Conservation (phyloP, 2,329 filamentous ascomycete genomes). For the Aspergillus neotritici region DNA sequence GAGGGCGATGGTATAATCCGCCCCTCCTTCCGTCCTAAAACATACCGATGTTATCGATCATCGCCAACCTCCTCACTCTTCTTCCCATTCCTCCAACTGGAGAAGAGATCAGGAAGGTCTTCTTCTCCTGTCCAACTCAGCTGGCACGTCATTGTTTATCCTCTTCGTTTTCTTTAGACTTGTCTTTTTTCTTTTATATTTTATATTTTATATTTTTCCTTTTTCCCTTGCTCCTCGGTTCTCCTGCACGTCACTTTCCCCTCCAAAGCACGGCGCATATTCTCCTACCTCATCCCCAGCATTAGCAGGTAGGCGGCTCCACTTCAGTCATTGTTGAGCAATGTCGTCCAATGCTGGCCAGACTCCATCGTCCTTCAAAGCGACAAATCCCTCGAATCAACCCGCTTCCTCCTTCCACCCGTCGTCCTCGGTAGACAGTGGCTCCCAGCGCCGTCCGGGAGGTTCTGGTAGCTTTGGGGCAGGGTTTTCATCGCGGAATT, state of each 20-base stretch:
- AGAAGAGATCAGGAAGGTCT: slow-evolving; percentile 17
- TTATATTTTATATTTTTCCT: slow-evolving; percentile 1
- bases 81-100: slow-evolving; percentile 7
- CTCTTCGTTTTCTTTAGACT: neutral
- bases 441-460: slow-evolving; percentile 37
- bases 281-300: neutral
- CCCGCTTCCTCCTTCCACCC: slow-evolving; percentile 29
- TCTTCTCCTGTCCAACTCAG: slow-evolving; percentile 13
- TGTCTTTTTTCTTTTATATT: slow-evolving; percentile 5
- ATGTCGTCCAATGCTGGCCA: slow-evolving; percentile 41
- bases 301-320: neutral
- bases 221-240: neutral
- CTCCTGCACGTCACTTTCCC: neutral
- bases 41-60: no score
- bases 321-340: slow-evolving; percentile 16
- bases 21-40: no score
- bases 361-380: slow-evolving; percentile 34
- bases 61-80: slow-evolving; percentile 9
- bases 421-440: slow-evolving; percentile 27
- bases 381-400: slow-evolving; percentile 32
- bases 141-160: slow-evolving; percentile 7
- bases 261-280: slow-evolving; percentile 21
- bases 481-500: slow-evolving; percentile 34
- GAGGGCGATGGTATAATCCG: no score
- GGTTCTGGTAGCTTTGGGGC: slow-evolving; percentile 38